A percentile compares a stretch with the other conserved stretches of the same genome.
These are phyloP conservation scores for Hypoxylon lenormandii DNA, from an alignment of 495 filamentous ascomycete species.

Conservation along the genomic window DNA sequence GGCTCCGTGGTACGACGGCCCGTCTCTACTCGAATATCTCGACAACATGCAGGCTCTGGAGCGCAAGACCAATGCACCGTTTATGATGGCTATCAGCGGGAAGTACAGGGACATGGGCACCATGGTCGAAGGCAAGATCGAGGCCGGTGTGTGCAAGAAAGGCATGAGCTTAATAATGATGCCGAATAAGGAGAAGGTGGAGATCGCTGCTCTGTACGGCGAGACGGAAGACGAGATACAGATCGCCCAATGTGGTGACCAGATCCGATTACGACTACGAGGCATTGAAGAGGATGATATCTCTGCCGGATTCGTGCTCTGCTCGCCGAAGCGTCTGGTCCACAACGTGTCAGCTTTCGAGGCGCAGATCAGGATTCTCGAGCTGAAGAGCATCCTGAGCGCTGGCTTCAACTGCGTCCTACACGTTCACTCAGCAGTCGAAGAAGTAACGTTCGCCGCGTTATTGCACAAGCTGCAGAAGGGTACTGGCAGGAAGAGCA, in stretches of 20 bases:
- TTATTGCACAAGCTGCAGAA: constrained; percentile 96
- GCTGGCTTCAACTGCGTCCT: constrained; percentile 87
- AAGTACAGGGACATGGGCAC: constrained; percentile 99
- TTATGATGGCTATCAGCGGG: constrained; percentile 97
- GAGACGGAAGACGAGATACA: constrained; percentile 94
- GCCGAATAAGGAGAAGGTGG: constrained; percentile 86
- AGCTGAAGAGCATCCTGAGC: constrained; percentile 90
- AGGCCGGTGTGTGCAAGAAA: constrained; percentile 92
- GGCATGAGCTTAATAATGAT: constrained; percentile 85
- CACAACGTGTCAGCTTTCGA: constrained; percentile 91
- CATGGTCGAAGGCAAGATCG: constrained; percentile 96
- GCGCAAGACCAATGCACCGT: constrained; percentile 95
- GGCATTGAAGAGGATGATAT: constrained; percentile 98
- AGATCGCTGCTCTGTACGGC: constrained; percentile 86
- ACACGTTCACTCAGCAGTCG: constrained; percentile 91
- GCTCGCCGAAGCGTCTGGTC: constrained; percentile 88
- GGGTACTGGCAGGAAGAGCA: constrained; percentile 92
- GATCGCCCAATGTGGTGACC: constrained; percentile 87
- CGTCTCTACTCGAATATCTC: constrained; percentile 94
- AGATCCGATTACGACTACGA: constrained; percentile 89
- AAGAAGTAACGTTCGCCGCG: constrained; percentile 89
- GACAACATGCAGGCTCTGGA: constrained; percentile 90
- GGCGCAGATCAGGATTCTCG: constrained; percentile 94
- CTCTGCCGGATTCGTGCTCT: constrained; percentile 92
- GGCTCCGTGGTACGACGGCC: constrained; percentile 85